Conservation (phyloP, 164 flowering plant genomes). For the Taxillus chinensis region DNA sequence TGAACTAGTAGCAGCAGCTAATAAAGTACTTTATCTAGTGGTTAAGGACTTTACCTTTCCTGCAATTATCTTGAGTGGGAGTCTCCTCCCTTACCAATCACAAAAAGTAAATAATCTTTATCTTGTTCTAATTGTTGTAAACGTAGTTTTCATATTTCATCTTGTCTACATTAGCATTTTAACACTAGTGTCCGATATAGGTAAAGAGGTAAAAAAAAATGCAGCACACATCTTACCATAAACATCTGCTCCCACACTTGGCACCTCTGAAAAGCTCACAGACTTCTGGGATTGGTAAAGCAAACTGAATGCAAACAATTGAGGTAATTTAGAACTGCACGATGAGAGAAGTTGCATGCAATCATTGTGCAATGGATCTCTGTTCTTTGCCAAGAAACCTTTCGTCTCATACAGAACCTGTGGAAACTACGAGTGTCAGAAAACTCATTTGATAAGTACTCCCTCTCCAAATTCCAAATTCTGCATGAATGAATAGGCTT, state of each 20-base stretch:
- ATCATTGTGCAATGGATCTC: slow-evolving; percentile 60
- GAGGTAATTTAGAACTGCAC: slow-evolving; percentile 40
- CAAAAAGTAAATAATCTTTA: no score
- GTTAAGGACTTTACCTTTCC: no score
- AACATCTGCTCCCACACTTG: slow-evolving; percentile 68
- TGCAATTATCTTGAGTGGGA: no score
- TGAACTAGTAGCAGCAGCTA: no score
- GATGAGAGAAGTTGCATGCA: slow-evolving; percentile 59
- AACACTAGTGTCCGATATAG: neutral
- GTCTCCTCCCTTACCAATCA: no score
- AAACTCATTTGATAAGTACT: neutral
- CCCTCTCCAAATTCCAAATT: neutral
- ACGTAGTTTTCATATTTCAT: neutral
- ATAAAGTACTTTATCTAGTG: no score
- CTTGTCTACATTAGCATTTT: neutral
- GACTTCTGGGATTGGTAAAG: slow-evolving; percentile 27
- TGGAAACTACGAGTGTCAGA: slow-evolving; percentile 5
- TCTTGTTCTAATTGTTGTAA: no score
- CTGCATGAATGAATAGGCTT: no score
- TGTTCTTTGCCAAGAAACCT: slow-evolving; percentile 89
- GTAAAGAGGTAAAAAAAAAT: no score
- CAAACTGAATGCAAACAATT: slow-evolving; percentile 48
- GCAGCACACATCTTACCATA: slow-evolving; percentile 38
- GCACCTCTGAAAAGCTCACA: slow-evolving; percentile 31
- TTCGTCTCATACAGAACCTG: slow-evolving; percentile 75